Evolutionary conservation across 1,284 basidiomycete genomes (phyloP).

Genomic region (Cryptococcus wingfieldii): DNA sequence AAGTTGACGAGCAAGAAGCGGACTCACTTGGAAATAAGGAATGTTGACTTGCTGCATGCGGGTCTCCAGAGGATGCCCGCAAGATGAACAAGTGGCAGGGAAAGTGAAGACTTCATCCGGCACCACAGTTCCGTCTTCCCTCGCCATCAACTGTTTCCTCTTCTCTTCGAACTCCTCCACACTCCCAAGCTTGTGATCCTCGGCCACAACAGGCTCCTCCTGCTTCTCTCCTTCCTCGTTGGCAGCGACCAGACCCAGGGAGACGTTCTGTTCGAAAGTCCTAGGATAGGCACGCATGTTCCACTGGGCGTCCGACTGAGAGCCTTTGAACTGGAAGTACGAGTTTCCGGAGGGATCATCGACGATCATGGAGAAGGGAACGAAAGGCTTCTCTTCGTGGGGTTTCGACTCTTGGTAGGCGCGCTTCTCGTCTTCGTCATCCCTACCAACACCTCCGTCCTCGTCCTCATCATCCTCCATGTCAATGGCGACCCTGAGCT

Average conservation of each 20-base stretch:
- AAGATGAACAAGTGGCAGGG: conserved; percentile 82
- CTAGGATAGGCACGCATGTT: conserved; percentile 80
- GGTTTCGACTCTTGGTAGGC: conserved; percentile 38
- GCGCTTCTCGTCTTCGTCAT: conserved; percentile 28
- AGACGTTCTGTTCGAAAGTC: conserved; percentile 76
- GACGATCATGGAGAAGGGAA: conserved; percentile 74
- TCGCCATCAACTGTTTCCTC: conserved; percentile 22
- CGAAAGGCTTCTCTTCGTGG: conserved; percentile 56
- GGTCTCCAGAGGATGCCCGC: conserved; percentile 77
- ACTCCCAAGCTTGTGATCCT: conserved; percentile 51
- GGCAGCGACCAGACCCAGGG: conserved; percentile 62
- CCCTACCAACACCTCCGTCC: conserved; percentile 42
- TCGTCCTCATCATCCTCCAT: conserved; percentile 61
- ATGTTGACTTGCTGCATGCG: conserved; percentile 96
- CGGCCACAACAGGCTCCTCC: conserved; percentile 46
- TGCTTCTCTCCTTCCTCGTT: conserved; percentile 33
- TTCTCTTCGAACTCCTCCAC: conserved; percentile 43
- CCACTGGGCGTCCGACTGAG: conserved; percentile 87
- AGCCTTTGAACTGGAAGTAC: conserved; percentile 79
- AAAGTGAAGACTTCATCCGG: conserved; percentile 87
- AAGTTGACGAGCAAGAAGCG: background rate
- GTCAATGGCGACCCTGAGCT: conserved; percentile 65
- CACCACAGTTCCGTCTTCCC: conserved; percentile 46
- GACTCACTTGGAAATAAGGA: conserved; percentile 88
- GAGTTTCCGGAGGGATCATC: conserved; percentile 96